Evolutionary conservation across 1,284 basidiomycete species (phyloP).

Genomic region (Golubevia sp.): DNA sequence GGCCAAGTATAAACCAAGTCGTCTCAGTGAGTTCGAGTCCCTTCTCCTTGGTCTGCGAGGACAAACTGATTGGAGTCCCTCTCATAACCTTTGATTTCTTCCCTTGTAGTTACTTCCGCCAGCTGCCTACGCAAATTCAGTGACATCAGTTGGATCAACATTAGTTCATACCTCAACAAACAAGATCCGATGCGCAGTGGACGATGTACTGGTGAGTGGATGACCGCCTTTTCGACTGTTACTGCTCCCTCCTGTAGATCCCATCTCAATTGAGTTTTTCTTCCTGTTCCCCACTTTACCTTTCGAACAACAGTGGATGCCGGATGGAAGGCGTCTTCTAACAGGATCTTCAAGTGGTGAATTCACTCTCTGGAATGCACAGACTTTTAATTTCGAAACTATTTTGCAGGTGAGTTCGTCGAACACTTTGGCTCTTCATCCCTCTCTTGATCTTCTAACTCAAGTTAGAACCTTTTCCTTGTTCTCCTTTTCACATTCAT

Average conservation of each 20-base stretch:
- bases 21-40: constrained; percentile 8
- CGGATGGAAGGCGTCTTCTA: constrained; percentile 46
- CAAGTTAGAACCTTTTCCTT: background rate
- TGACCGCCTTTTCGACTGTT: background rate
- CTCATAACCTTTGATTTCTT: background rate
- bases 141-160: constrained; percentile 28
- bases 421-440: background rate
- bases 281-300: background rate
- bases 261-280: too few species aligned
- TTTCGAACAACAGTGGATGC: constrained; percentile 33
- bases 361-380: constrained; percentile 59
- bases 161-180: constrained; percentile 56
- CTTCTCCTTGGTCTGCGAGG: background rate
- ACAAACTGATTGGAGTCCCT: background rate
- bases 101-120: constrained; percentile 33
- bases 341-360: constrained; percentile 56
- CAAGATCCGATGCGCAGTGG: constrained; percentile 57
- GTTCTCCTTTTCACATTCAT: background rate
- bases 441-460: background rate
- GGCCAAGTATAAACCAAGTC: background rate
- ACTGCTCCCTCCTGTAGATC: background rate
- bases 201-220: constrained; percentile 29
- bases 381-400: constrained; percentile 61
- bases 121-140: constrained; percentile 31
- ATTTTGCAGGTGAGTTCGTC: constrained; percentile 37